phyloP scores from a whole-genome alignment of 805 yeast genomes.

The Millerozyma acaciae region DNA sequence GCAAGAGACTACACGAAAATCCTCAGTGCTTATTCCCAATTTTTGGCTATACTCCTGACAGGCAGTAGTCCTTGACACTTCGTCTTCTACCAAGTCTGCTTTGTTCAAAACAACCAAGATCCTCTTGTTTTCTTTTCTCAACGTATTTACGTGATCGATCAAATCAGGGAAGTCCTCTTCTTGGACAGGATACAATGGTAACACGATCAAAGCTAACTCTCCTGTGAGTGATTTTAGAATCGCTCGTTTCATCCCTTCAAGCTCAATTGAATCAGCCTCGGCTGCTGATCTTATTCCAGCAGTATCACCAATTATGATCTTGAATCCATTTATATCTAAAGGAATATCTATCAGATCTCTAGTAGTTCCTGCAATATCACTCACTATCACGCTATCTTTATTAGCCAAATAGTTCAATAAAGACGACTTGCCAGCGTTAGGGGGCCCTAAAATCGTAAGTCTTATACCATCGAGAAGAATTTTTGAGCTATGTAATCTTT shows the following conservation, averaged over 20 bases:
- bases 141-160: constrained; percentile 29
- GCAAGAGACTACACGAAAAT: constrained; percentile 55
- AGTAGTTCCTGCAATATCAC: constrained; percentile 90
- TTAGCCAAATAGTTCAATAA: constrained; percentile 71
- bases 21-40: constrained; percentile 11
- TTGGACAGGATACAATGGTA: too few relatives aligned
- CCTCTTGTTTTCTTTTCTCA: constrained; percentile 25
- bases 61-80: background rate
- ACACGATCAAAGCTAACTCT: constrained; percentile 65
- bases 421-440: constrained; percentile 95
- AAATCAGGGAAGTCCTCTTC: constrained; percentile 35
- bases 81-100: constrained; percentile 41
- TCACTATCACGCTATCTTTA: constrained; percentile 85
- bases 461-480: constrained; percentile 70
- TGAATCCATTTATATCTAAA: constrained; percentile 77
- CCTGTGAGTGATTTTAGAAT: constrained; percentile 53
- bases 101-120: constrained; percentile 56
- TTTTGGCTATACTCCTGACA: constrained; percentile 4
- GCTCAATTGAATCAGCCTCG: constrained; percentile 57
- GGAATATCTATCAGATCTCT: constrained; percentile 83
- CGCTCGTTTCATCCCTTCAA: constrained; percentile 80
- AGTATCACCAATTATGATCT: constrained; percentile 82
- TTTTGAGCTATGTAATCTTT: constrained; percentile 53
- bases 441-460: constrained; percentile 78
- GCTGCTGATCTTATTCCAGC: constrained; percentile 73